phyloP scores from a whole-genome alignment of 2,329 filamentous ascomycete species.

The Fusarium cyanostomum region DNA sequence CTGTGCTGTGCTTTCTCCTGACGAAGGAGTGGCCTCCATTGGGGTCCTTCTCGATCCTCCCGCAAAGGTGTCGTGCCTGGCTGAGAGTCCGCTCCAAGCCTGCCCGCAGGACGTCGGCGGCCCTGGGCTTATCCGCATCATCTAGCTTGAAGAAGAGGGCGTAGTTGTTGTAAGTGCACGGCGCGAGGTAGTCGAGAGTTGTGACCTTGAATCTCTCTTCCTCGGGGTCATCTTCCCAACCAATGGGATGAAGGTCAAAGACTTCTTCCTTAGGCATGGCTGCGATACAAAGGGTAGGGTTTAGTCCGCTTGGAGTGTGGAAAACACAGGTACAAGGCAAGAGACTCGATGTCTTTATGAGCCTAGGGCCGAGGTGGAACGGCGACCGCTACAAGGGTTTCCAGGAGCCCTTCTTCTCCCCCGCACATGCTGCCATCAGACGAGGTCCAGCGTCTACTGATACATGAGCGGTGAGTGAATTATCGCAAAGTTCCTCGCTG shows the following conservation, averaged over 20 bases:
- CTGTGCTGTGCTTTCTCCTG: slow-evolving; percentile 48
- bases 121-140: slow-evolving; percentile 44
- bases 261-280: slow-evolving; percentile 44
- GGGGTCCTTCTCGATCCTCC: slow-evolving; percentile 52
- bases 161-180: slow-evolving; percentile 50
- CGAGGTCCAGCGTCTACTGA: no score
- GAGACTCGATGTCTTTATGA: no score
- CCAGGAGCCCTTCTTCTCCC: no score
- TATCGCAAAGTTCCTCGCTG: no score
- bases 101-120: slow-evolving; percentile 42
- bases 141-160: slow-evolving; percentile 51
- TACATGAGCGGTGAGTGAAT: no score
- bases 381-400: no score
- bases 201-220: slow-evolving; percentile 51
- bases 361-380: no score
- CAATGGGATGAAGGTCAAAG: slow-evolving; percentile 45
- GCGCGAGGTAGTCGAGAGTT: slow-evolving; percentile 49
- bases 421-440: no score
- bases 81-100: slow-evolving; percentile 51
- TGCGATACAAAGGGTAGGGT: no score
- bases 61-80: slow-evolving; percentile 51
- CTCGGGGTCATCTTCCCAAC: slow-evolving; percentile 50
- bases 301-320: no score
- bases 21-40: slow-evolving; percentile 49
- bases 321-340: no score